Evolutionary conservation across 768 basidiomycete genomes (phyloP).

Genomic region (Suillus bovinus): DNA sequence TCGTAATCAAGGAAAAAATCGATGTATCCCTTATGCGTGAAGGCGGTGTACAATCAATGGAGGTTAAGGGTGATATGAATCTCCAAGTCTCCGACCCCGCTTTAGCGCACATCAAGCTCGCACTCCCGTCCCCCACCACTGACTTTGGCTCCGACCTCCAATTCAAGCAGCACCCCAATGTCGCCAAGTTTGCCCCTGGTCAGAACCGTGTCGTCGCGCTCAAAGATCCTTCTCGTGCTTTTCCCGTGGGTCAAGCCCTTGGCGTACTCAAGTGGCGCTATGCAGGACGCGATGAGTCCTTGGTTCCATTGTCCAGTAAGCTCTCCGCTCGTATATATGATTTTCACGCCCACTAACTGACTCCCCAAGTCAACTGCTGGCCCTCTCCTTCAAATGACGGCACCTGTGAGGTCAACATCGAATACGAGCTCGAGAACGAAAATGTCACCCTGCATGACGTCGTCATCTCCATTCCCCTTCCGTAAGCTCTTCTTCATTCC

Average conservation of each 20-base stretch:
- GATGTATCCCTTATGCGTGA: conserved; percentile 83
- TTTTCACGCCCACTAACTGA: conserved; percentile 1
- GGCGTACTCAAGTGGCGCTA: conserved; percentile 94
- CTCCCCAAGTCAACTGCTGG: conserved; percentile 87
- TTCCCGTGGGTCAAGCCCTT: conserved; percentile 86
- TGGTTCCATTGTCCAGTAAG: conserved; percentile 89
- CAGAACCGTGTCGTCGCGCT: conserved; percentile 71
- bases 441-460: conserved; percentile 80
- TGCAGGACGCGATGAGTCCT: conserved; percentile 86
- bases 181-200: conserved; percentile 79
- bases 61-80: conserved; percentile 95
- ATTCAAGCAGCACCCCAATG: conserved; percentile 97
- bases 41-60: conserved; percentile 87
- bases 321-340: conserved; percentile 15
- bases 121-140: conserved; percentile 54
- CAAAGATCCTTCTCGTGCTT: conserved; percentile 79
- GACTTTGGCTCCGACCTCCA: conserved; percentile 74
- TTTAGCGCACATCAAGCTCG: conserved; percentile 69
- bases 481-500: conserved; percentile 50
- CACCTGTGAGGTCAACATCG: conserved; percentile 93
- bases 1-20: conserved; percentile 81
- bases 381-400: conserved; percentile 90
- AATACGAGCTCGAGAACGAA: conserved; percentile 93
- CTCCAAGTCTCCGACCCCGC: conserved; percentile 78
- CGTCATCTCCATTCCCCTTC: conserved; percentile 88